Evolutionary conservation across 306 rosid species (phyloP), one percentile per base, ranked within the genome.

Genomic region (Medicago ruthenica): DNA sequence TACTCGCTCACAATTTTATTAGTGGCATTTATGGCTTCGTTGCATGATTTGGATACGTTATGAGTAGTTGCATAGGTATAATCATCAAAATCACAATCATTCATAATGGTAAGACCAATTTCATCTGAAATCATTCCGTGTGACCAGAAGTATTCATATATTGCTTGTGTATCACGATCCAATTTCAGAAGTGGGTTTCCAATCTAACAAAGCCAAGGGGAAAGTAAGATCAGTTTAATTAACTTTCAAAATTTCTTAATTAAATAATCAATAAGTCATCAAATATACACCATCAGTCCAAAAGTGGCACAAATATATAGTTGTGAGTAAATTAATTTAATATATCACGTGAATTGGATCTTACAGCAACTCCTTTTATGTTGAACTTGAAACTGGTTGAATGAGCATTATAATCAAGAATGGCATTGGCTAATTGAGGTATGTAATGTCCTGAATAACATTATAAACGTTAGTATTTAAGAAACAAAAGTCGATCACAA

Each of bases 101-200:
- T 88, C 82, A n/a, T 72, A 75, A 94, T 85, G 20, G 91, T 61
- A 22, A 88, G 87, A 54, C 90, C 89, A 70, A 90, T 18, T 87
- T 94, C 98, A 81, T 94, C 98, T 0, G 98, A 94, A 73, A 94
- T 85, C 98, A 94, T 86, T 73, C 98, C 97, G 27, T 93, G 98
- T 2, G 98, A 93, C 97, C 98, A 93, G 59, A 88, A 91, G 76
- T 50, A 91, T 75, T 94, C 98, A 39, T 94, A 94, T 18, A 83
- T 83, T 60, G 97, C 90, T 36, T 84, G 86, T 61, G 44, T 4
- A 82, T 94, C 98, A 61, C 88, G 91, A 34, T 87, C 93, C 24
- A 90, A 87, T 72, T 78, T 85, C 58, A 94, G 86, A 36, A 94
- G 91, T 14, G 98, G 98, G 69, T 94, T 94, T 76, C 98, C 98